Evolutionary conservation across 495 filamentous ascomycete species (phyloP).

Genomic region (Chaetomium fimeti): DNA sequence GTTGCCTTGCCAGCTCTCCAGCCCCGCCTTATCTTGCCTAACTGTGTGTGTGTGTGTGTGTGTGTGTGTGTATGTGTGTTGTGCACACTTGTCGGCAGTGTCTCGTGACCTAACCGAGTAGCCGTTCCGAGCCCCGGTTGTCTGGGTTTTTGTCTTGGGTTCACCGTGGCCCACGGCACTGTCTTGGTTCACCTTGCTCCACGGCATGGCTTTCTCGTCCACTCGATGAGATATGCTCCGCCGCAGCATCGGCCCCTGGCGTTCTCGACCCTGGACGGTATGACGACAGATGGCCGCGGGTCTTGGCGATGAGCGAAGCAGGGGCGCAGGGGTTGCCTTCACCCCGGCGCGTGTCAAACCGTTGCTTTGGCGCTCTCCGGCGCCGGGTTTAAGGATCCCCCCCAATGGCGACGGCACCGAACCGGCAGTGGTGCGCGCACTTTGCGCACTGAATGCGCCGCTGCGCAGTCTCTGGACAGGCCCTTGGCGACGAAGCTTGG

Average conservation of each 20-base stretch:
- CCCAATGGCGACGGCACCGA: not conserved
- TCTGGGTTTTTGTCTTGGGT: not conserved
- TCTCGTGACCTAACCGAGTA: not conserved
- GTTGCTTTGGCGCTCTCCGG: not conserved
- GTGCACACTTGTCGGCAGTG: not conserved
- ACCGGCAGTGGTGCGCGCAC: slow-evolving; percentile 19
- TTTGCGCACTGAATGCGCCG: slow-evolving; percentile 25
- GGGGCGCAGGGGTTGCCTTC: not conserved
- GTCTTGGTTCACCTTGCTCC: not conserved
- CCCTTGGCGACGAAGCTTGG: not conserved
- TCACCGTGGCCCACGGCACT: slow-evolving; percentile 4
- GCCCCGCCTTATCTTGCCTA: no score
- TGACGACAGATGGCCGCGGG: slow-evolving; percentile 9
- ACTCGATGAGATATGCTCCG: not conserved
- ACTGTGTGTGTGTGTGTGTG: no score
- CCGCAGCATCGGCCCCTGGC: not conserved
- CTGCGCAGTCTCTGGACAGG: slow-evolving; percentile 21
- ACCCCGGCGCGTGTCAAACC: not conserved
- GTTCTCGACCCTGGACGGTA: slow-evolving; percentile 8
- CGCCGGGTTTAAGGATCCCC: not conserved
- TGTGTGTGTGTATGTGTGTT: no score
- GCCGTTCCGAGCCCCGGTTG: not conserved
- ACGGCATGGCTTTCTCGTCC: slow-evolving; percentile 5
- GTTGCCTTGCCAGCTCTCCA: not conserved
- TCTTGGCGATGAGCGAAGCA: not conserved